Base-by-base conservation (phyloP, 2,329 filamentous ascomycete genomes). In the Exophiala viscosa region DNA sequence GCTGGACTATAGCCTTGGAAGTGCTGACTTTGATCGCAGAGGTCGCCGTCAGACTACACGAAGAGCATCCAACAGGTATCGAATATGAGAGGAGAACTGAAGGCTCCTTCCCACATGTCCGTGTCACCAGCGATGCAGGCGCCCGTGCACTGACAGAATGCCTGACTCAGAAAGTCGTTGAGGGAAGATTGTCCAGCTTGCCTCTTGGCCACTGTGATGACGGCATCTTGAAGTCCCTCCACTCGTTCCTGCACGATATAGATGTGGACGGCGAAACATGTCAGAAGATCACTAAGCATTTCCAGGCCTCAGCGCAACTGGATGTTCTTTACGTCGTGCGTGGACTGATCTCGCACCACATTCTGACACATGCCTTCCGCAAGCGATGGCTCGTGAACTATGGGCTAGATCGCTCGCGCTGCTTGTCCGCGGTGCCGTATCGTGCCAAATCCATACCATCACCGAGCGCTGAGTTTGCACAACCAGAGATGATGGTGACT, bases 361-460 rank as follows among this genome's bases (percentile, higher is more conserved):
- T 87, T 0, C 60, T 88, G 0, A 60, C 60, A 0, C 85, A 84
- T 52, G 71, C 70, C 0, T 67, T 87, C 0, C 66, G 77, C 11
- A 87, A 87, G 60, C 70, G 84, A 1, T 88, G 81, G 80, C 68
- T 79, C 2, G 84, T 88, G 0, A 77, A 86, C 48, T 88, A 84
- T 53, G 84, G 85, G 0, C 69, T 80, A 0, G 76, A 82, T 60
- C 57, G 59, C 0, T 76, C 74, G 0, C 85, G 82, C 75, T 72
- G 78, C 0, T 69, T 64, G 45, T 71, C 86, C 0, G 78, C 79
- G 0, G 80, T 87, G 0, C 84, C 82, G 0, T 87, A 77, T 57
- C 71, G 72, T 7, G 81, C 81, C 0, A 86, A 86, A 50, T 82
- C 83, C 45, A 75, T 60, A 2, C 83, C 82, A 0, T 71, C 78